Evolutionary conservation across 768 basidiomycete genomes (phyloP), one percentile per base, ranked within the genome.

Genomic region (Suillus subalutaceus): DNA sequence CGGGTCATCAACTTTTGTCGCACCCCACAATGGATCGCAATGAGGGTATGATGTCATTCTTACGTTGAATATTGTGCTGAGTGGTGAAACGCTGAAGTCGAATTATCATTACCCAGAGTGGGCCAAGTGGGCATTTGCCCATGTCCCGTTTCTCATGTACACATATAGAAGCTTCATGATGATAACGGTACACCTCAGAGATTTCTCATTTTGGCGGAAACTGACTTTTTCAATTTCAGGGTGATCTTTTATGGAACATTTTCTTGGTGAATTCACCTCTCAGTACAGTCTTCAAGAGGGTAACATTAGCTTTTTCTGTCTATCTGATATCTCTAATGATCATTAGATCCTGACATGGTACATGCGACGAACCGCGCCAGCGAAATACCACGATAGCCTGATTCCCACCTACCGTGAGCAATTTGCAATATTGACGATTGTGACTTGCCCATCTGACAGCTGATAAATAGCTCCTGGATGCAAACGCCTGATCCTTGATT

Each of bases 401-500:
- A 82, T 81, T 50, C 88, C 88, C 5, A 74, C 76, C 8, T 89
- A 84, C 77, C 75, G 86, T 84, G 71, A 35, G 83, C 62, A 37
- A 43, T 56, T 58, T 38, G 41, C 23, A 32, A 35, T 60, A 35
- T 40, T 16, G 62, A 44, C 62, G 40, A 15, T 16, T 9, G 6
- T 18, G 35, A 35, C 35, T 35, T 5, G 32, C 35, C 15, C 62
- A 16, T 48, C 63, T 4, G 16, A 23, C 37, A 40, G 35, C 16
- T 56, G 20, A 30, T 23, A 43, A 44, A 8, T 60, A 87, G 86
- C 83, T 52, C 82, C 84, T 32, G 87, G 86, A 41, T 88, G 87
- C 72, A 88, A 86, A 72, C 80, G 89, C 32, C 80, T 89, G 23
- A 84, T 90, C 41, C 79, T 85, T 63, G 87, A 91, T 70, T 84